A percentile compares a stretch with the other conserved stretches of the same genome.
These are phyloP conservation scores for Alisma plantagoaquatica DNA, from an alignment of 106 monocot species.

Conservation along the genomic window DNA sequence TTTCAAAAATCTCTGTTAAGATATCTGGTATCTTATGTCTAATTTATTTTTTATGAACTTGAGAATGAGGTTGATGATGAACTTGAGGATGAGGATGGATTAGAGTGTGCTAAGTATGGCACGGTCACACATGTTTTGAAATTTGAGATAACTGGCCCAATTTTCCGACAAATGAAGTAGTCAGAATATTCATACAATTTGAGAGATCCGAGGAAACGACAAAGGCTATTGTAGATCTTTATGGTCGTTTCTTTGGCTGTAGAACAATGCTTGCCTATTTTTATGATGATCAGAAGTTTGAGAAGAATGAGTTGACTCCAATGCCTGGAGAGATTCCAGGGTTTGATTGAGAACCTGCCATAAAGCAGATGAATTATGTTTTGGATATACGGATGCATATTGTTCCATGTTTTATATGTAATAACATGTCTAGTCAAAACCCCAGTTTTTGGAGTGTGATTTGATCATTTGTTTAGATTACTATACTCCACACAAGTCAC, in stretches of 20 bases:
- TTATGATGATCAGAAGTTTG: conserved; percentile 70
- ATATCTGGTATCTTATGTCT: too few relatives aligned
- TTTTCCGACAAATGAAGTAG: conserved; percentile 70
- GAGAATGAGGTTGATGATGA: conserved; percentile 95
- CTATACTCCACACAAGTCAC: too few relatives aligned
- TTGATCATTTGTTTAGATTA: too few relatives aligned
- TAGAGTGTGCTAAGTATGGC: conserved; percentile 80
- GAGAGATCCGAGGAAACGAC: conserved; percentile 69
- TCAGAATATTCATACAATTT: conserved; percentile 81
- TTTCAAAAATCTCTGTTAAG: too few relatives aligned
- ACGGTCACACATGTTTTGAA: conserved; percentile 63
- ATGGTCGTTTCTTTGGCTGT: conserved; percentile 69
- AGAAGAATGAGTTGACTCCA: conserved; percentile 61
- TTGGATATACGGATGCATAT: too few relatives aligned
- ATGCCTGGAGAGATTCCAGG: conserved; percentile 80
- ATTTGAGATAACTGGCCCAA: conserved; percentile 70
- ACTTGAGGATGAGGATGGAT: conserved; percentile 84
- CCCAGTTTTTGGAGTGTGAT: too few relatives aligned
- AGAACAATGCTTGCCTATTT: conserved; percentile 52
- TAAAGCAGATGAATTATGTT: too few relatives aligned
- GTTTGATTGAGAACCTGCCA: too few relatives aligned
- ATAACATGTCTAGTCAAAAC: too few relatives aligned
- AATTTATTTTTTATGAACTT: too few relatives aligned
- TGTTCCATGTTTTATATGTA: too few relatives aligned
- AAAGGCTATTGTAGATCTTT: conserved; percentile 67